phyloP scores from a whole-genome alignment of 2,329 filamentous ascomycete genomes.

The Talaromyces sp. region DNA sequence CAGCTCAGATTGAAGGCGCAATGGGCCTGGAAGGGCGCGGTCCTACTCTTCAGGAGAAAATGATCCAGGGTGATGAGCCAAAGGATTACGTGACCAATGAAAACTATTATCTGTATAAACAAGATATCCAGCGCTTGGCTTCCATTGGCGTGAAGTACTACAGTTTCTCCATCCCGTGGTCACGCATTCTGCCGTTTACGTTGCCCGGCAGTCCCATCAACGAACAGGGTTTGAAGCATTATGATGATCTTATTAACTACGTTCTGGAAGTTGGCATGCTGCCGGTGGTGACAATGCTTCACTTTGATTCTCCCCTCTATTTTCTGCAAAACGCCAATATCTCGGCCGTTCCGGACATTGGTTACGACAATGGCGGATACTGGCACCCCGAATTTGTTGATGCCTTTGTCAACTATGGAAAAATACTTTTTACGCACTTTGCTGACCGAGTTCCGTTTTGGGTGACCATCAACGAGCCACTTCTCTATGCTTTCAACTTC shows the following conservation, averaged over 20 bases:
- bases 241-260: conserved; percentile 44
- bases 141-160: conserved; percentile 36
- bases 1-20: conserved; percentile 43
- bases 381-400: conserved; percentile 40
- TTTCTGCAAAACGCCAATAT: conserved; percentile 19
- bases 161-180: conserved; percentile 46
- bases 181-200: conserved; percentile 46
- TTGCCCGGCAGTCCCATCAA: conserved; percentile 41
- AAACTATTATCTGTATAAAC: conserved; percentile 48
- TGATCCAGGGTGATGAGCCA: conserved; percentile 26
- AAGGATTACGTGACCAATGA: conserved; percentile 47
- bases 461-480: conserved; percentile 40
- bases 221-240: conserved; percentile 42
- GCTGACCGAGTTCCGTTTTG: conserved; percentile 37
- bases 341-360: conserved; percentile 18
- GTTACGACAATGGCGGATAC: conserved; percentile 24
- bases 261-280: conserved; percentile 39
- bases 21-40: conserved; percentile 35
- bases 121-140: conserved; percentile 38
- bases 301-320: conserved; percentile 24
- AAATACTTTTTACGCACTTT: conserved; percentile 33
- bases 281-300: conserved; percentile 40
- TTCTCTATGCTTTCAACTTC: conserved; percentile 38
- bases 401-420: conserved; percentile 33
- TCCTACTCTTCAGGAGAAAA: conserved; percentile 35